Percentiles rank a stretch among this genome's conserved stretches.
These are phyloP conservation scores for Caloboletus inedulis DNA, from an alignment of 1,284 basidiomycete genomes.

Conservation along the genomic window DNA sequence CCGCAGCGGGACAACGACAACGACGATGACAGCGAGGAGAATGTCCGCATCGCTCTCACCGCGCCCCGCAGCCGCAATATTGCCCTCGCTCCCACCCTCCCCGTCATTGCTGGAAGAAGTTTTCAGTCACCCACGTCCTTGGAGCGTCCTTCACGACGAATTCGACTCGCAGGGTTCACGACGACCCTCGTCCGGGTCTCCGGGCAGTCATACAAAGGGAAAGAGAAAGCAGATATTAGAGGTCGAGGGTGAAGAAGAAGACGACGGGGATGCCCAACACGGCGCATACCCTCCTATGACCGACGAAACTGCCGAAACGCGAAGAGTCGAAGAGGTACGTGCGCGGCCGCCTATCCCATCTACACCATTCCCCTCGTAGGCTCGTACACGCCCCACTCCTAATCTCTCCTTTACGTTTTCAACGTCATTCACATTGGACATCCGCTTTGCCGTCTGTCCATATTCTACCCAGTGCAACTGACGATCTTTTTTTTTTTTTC, in stretches of 20 bases:
- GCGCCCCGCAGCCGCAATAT: constrained; percentile 16
- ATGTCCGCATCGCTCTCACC: constrained; percentile 23
- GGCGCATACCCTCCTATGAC: constrained; percentile 61
- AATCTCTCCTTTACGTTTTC: background rate
- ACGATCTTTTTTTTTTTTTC: background rate
- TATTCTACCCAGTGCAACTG: constrained; percentile 4
- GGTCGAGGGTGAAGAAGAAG: constrained; percentile 22
- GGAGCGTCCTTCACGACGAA: constrained; percentile 29
- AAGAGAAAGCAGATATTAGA: constrained; percentile 28
- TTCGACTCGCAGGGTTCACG: constrained; percentile 12
- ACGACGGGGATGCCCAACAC: constrained; percentile 23
- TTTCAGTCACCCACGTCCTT: constrained; percentile 37
- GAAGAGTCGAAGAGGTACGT: constrained; percentile 66
- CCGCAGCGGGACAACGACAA: background rate
- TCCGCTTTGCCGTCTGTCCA: background rate
- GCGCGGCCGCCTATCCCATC: background rate
- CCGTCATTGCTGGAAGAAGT: constrained; percentile 45
- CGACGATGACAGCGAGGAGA: constrained; percentile 12
- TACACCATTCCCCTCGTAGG: background rate
- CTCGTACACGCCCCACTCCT: background rate
- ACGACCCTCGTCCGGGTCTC: constrained; percentile 15
- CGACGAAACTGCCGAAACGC: constrained; percentile 63
- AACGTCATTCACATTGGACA: background rate
- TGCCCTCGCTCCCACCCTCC: constrained; percentile 40
- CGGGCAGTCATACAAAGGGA: constrained; percentile 19